These are phyloP conservation scores for Dryadomyces quercus-mongolicae DNA, from an alignment of 2,329 filamentous ascomycete species.

Conservation along the genomic window DNA sequence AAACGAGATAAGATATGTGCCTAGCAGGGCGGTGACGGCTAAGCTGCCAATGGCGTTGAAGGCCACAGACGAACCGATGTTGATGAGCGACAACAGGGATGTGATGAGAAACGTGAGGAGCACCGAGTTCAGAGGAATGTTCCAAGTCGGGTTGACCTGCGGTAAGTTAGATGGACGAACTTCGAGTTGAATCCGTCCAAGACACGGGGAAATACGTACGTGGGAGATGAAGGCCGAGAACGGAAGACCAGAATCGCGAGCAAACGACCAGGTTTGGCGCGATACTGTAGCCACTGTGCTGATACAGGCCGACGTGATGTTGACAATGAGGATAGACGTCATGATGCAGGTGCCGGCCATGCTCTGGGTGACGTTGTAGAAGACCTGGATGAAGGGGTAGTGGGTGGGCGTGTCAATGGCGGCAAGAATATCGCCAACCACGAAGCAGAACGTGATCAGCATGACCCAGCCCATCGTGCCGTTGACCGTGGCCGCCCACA, in stretches of 20 bases:
- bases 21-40: slow-evolving; percentile 34
- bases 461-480: slow-evolving; percentile 24
- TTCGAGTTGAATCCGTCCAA: neutral
- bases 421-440: slow-evolving; percentile 17
- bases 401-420: slow-evolving; percentile 26
- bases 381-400: slow-evolving; percentile 48
- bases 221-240: slow-evolving; percentile 25
- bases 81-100: slow-evolving; percentile 32
- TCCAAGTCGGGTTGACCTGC: slow-evolving; percentile 14
- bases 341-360: slow-evolving; percentile 36
- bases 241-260: slow-evolving; percentile 31
- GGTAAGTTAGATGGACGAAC: neutral
- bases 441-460: slow-evolving; percentile 25
- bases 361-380: slow-evolving; percentile 36
- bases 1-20: slow-evolving; percentile 37
- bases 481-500: slow-evolving; percentile 21
- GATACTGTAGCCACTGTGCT: slow-evolving; percentile 45
- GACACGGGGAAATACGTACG: slow-evolving; percentile 11
- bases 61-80: slow-evolving; percentile 36
- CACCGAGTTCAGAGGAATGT: slow-evolving; percentile 31
- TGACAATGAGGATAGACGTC: slow-evolving; percentile 34
- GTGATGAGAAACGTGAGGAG: slow-evolving; percentile 34
- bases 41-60: slow-evolving; percentile 43
- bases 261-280: slow-evolving; percentile 44
- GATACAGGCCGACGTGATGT: slow-evolving; percentile 34